Evolutionary conservation across 106 monocot genomes (phyloP), one percentile per base, ranked within the genome.

Genomic region (Posidonia australis): DNA sequence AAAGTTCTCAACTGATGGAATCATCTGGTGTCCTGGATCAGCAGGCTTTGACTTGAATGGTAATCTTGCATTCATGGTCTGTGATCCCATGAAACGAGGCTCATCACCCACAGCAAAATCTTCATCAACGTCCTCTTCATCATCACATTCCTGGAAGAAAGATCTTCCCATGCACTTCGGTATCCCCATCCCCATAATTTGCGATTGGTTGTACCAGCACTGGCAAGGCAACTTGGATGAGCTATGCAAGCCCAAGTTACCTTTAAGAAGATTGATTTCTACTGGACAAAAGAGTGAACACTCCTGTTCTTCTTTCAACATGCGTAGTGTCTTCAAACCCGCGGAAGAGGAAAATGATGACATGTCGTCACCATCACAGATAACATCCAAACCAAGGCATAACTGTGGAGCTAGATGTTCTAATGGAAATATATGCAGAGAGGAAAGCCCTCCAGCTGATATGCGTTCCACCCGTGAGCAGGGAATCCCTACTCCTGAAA

Each of bases 181-280:
- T 46, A 90, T 90, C 20, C 96, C 96, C 0, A 84, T 96, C 14
- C 80, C 90, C 55, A 73, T 90, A 44, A 90, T 96, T 27, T 74
- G 76, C 58, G 90, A 87, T 66, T 96, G 96, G 96, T 75, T 96
- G 45, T 71, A 84, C 55, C 90, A 96, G 62, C 96, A 96, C 51
- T 96, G 90, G 90, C 81, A 90, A 49, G 94, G 94, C 16, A 94
- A 77, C 66, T 80, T 94, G 63, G 94, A 94, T 71, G 94, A 94
- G 74, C 79, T 86, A 54, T 78, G 77, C 78, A 94, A 86, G 59
- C 89, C 86, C 13, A 94, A 82, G 43, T 65, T 86, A 64, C 73
- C 81, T 24, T 68, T 83, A 14, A 66, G 79, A 28, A 68, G 86
- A 27, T 76, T 89, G 72, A 78, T 81, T 67, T 80, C 88, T 51